These are phyloP conservation scores for Yamadazyma diddensiae DNA, from an alignment of 1,139 yeast genomes.

Conservation along the genomic window DNA sequence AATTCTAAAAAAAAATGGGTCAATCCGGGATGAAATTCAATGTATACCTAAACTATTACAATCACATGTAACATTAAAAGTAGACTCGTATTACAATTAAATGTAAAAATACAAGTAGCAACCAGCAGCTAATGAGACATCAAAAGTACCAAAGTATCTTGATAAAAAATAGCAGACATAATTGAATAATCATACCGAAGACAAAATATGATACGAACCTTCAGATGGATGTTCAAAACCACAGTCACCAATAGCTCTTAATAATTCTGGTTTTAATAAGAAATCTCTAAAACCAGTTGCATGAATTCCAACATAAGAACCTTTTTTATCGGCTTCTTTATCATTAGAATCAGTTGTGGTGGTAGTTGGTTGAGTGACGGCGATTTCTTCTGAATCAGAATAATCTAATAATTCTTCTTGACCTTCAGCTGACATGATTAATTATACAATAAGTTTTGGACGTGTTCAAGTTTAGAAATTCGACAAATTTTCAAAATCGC, in stretches of 20 bases:
- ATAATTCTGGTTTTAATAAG: slow-evolving; percentile 89
- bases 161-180: no score
- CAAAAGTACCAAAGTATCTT: no score
- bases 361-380: slow-evolving; percentile 64
- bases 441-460: slow-evolving; percentile 3
- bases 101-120: no score
- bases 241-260: slow-evolving; percentile 97
- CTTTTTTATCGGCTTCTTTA: slow-evolving; percentile 78
- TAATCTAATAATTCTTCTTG: slow-evolving; percentile 99
- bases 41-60: no score
- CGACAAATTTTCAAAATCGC: slow-evolving; percentile 5
- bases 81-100: no score
- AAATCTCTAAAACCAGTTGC: slow-evolving; percentile 99
- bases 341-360: slow-evolving; percentile 41
- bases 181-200: slow-evolving; percentile 1
- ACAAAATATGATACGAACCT: slow-evolving; percentile 57
- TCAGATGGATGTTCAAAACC: slow-evolving; percentile 99
- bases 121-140: no score
- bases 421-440: slow-evolving; percentile 78
- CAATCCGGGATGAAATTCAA: no score
- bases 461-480: not conserved
- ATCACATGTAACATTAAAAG: no score
- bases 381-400: slow-evolving; percentile 96
- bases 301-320: slow-evolving; percentile 96
- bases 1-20: not conserved